Percentiles rank a stretch among this genome's conserved stretches.
These are phyloP conservation scores for Arthrobotrys conoides DNA, from an alignment of 2,329 filamentous ascomycete genomes.

Conservation along the genomic window DNA sequence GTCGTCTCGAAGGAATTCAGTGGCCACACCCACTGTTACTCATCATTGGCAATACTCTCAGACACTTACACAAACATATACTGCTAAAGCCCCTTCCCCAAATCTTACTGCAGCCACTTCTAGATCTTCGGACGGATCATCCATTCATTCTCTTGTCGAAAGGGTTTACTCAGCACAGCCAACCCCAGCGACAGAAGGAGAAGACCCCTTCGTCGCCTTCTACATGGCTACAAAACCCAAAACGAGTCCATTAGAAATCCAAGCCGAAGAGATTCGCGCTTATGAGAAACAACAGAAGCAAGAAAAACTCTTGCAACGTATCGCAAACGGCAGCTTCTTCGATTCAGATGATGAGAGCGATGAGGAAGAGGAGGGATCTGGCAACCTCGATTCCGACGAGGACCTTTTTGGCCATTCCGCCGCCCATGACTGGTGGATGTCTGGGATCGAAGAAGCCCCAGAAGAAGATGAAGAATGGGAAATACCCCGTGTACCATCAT, in stretches of 20 bases:
- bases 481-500: slow-evolving; percentile 55
- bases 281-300: slow-evolving; percentile 42
- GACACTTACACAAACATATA: slow-evolving; percentile 26
- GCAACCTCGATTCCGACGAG: slow-evolving; percentile 2
- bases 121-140: slow-evolving; percentile 42
- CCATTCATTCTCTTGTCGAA: slow-evolving; percentile 35
- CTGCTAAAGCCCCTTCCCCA: slow-evolving; percentile 22
- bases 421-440: slow-evolving; percentile 51
- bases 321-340: slow-evolving; percentile 49
- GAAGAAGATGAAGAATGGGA: slow-evolving; percentile 47
- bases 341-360: slow-evolving; percentile 40
- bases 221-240: slow-evolving; percentile 53
- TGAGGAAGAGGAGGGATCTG: slow-evolving; percentile 15
- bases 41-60: slow-evolving; percentile 47
- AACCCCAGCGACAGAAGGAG: slow-evolving; percentile 14
- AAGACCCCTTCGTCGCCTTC: slow-evolving; percentile 51
- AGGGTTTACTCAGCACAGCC: slow-evolving; percentile 18
- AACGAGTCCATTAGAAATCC: slow-evolving; percentile 1
- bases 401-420: slow-evolving; percentile 32
- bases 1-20: slow-evolving; percentile 47
- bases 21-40: slow-evolving; percentile 26
- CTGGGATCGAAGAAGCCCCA: slow-evolving; percentile 40
- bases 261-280: slow-evolving; percentile 29
- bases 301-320: slow-evolving; percentile 32
- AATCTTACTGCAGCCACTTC: slow-evolving; percentile 13